Conservation (phyloP, 106 monocot genomes). For the Dendrobium chrysotoxum region DNA sequence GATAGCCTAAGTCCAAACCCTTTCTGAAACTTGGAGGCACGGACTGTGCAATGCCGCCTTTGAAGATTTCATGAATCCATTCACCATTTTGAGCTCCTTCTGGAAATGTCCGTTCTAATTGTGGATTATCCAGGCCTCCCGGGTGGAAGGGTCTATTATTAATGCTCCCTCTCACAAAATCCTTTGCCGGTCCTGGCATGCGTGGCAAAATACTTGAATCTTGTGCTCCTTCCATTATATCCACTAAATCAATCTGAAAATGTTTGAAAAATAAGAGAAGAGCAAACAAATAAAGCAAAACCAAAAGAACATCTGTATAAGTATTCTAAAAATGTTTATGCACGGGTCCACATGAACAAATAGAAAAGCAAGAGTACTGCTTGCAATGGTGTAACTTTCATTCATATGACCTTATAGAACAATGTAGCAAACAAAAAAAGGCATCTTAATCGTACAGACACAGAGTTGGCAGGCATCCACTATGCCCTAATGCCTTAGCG, state of each 20-base stretch:
- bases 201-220: conserved; percentile 43
- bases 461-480: background rate
- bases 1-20: conserved; percentile 64
- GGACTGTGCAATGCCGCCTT: conserved; percentile 48
- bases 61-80: conserved; percentile 72
- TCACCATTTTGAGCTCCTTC: conserved; percentile 62
- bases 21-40: conserved; percentile 75
- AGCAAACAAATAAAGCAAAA: background rate
- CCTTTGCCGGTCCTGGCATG: conserved; percentile 74
- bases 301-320: background rate
- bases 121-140: conserved; percentile 57
- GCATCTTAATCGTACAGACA: background rate
- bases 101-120: conserved; percentile 34
- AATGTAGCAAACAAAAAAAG: background rate
- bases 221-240: conserved; percentile 52
- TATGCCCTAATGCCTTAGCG: background rate
- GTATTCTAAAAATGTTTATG: background rate
- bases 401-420: background rate
- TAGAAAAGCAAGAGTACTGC: background rate
- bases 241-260: conserved; percentile 48
- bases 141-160: conserved; percentile 85
- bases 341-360: background rate
- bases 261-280: background rate
- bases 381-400: background rate
- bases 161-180: conserved; percentile 79